phyloP scores from a whole-genome alignment of 2,329 filamentous ascomycete species.

The Diaporthe amygdali region DNA sequence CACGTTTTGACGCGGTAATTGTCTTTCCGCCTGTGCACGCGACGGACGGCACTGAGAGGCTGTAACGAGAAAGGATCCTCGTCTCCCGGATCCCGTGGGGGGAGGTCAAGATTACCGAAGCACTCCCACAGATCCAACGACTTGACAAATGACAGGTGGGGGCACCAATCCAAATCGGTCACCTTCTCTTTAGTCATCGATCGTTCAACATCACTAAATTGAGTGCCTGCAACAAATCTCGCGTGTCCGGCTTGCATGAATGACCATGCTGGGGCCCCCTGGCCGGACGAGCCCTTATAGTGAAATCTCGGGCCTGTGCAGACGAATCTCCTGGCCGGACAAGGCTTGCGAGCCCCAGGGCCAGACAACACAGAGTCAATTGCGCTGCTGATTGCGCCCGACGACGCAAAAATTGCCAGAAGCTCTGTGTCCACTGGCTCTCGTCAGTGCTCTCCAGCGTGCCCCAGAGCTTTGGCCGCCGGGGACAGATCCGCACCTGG shows the following conservation, averaged over 20 bases:
- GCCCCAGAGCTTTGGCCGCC: conserved; percentile 3
- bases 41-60: not conserved
- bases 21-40: not conserved
- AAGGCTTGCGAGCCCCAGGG: not conserved
- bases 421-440: not conserved
- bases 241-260: not conserved
- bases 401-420: not conserved
- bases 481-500: not conserved
- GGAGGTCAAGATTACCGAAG: not conserved
- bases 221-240: conserved; percentile 7
- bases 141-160: conserved; percentile 10
- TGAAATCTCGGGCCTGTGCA: not conserved
- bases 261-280: not conserved
- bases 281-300: not conserved
- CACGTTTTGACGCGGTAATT: not conserved
- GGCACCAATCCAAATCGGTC: not conserved
- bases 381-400: conserved; percentile 11
- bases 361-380: not conserved
- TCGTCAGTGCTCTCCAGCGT: conserved; percentile 3
- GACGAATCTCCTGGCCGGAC: not conserved
- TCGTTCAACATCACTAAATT: not conserved
- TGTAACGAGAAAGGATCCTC: not conserved
- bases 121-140: not conserved
- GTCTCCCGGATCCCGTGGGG: not conserved
- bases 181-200: not conserved